Conservation (phyloP, 768 basidiomycete genomes). For the Naganishia onofrii region DNA sequence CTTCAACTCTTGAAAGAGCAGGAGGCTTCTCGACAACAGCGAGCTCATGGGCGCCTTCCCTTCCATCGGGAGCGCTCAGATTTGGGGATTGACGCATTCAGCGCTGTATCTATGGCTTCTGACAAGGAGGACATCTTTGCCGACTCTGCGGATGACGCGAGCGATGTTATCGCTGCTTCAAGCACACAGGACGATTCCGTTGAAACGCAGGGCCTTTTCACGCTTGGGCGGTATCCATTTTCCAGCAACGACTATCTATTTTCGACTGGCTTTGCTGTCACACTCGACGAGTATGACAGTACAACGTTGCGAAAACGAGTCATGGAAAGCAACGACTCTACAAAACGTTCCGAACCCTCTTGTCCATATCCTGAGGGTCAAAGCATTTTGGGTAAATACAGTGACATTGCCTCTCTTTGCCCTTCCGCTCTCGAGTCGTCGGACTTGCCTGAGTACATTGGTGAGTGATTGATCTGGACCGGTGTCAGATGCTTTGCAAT, state of each 20-base stretch:
- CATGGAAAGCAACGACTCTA: neutral
- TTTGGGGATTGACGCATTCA: neutral
- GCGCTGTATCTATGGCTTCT: neutral
- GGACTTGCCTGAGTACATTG: constrained; percentile 1
- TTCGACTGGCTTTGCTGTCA: neutral
- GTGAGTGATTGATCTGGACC: neutral
- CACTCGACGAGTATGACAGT: constrained; percentile 6
- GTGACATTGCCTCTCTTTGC: neutral
- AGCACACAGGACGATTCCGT: too few species aligned
- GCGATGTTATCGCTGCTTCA: neutral
- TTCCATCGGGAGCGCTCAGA: neutral
- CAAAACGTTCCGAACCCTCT: neutral
- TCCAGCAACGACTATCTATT: too few species aligned
- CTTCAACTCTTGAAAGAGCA: neutral
- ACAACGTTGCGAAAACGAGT: neutral
- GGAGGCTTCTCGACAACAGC: neutral
- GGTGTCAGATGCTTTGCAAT: neutral
- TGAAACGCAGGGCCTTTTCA: neutral
- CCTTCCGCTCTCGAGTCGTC: neutral
- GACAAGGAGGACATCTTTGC: neutral
- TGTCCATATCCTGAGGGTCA: neutral
- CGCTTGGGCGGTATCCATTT: neutral
- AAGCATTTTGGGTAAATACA: neutral
- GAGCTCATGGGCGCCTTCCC: neutral
- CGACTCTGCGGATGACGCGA: constrained; percentile 20